Evolutionary conservation across 2,329 filamentous ascomycete species (phyloP).

Genomic region (Neospermospora avenae): DNA sequence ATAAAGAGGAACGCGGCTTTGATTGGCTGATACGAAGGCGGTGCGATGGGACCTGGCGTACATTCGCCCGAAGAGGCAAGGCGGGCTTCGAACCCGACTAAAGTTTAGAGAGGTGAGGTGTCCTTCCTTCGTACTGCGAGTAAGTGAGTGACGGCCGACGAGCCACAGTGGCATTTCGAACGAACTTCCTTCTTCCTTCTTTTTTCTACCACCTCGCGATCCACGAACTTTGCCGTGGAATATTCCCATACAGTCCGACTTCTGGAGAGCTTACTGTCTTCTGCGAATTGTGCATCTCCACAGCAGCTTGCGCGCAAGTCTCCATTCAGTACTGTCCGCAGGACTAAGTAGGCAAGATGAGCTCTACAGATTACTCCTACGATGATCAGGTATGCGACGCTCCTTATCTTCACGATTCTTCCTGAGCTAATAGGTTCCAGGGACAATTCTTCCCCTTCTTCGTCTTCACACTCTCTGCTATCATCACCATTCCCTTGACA

Average conservation of each 20-base stretch:
- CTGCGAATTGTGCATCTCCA: background rate
- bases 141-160: background rate
- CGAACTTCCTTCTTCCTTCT: slow-evolving; percentile 8
- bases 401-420: background rate
- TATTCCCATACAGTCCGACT: background rate
- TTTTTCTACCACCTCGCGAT: slow-evolving; percentile 10
- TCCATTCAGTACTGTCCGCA: slow-evolving; percentile 17
- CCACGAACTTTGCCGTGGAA: background rate
- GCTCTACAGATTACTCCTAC: slow-evolving; percentile 82
- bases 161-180: slow-evolving; percentile 18
- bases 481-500: slow-evolving; percentile 87
- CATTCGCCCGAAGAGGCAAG: background rate
- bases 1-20: no score
- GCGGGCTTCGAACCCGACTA: background rate
- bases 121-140: slow-evolving; percentile 2
- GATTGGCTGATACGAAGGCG: slow-evolving; percentile 5
- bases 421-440: slow-evolving; percentile 43
- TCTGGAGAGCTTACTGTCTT: background rate
- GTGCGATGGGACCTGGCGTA: background rate
- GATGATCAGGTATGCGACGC: slow-evolving; percentile 71
- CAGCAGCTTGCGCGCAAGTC: slow-evolving; percentile 25
- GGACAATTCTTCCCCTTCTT: slow-evolving; percentile 99
- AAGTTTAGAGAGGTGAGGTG: slow-evolving; percentile 19
- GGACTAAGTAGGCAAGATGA: slow-evolving; percentile 33
- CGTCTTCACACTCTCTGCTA: slow-evolving; percentile 82